Evolutionary conservation across 176 grass and related monocot species (phyloP).

Genomic region (Zea luxurians): DNA sequence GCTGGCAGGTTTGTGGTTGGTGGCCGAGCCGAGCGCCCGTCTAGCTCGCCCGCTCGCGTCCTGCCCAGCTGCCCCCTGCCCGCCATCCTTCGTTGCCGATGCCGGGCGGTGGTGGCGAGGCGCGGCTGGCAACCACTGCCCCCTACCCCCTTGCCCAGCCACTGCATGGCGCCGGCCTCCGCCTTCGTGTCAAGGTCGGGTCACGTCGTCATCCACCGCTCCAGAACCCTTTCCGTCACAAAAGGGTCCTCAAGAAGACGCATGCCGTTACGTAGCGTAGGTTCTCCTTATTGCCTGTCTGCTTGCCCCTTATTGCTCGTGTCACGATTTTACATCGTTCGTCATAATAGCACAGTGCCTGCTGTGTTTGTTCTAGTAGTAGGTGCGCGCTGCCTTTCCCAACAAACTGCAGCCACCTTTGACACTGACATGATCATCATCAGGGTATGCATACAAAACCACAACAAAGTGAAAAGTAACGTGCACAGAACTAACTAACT

Average conservation of each 20-base stretch:
- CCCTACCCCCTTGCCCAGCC: no score
- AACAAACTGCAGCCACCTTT: no score
- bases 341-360: neutral
- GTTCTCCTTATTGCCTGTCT: neutral
- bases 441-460: neutral
- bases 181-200: neutral
- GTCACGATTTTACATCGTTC: no score
- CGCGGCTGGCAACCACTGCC: no score
- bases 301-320: no score
- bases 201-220: neutral
- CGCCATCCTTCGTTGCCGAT: no score
- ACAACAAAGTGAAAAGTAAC: neutral
- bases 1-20: no score
- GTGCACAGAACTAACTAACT: neutral
- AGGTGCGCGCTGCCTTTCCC: neutral
- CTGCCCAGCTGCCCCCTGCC: no score
- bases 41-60: no score
- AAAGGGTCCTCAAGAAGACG: neutral
- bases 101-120: no score
- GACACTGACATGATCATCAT: neutral
- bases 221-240: neutral
- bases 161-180: no score
- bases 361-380: slow-evolving; percentile 24
- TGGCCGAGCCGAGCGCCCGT: no score
- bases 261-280: neutral